Conservation (phyloP, 2,329 filamentous ascomycete species). For the Lasiodiplodia sp. region DNA sequence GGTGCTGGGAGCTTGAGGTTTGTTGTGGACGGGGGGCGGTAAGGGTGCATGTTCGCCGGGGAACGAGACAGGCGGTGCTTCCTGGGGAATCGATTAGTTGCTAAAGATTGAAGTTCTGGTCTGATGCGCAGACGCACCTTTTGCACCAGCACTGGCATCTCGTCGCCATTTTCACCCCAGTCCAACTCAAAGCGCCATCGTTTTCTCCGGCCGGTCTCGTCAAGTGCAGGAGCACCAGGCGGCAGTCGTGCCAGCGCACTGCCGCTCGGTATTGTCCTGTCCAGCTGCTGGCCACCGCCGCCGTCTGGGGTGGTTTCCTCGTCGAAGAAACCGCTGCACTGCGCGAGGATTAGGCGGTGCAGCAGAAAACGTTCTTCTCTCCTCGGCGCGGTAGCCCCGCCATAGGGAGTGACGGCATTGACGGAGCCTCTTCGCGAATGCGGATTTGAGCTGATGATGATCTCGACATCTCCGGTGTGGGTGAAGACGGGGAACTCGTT, state of each 20-base stretch:
- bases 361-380: slow-evolving; percentile 86
- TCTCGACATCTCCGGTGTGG: slow-evolving; percentile 91
- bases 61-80: slow-evolving; percentile 16
- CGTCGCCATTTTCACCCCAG: slow-evolving; percentile 71
- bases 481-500: slow-evolving; percentile 95
- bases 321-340: slow-evolving; percentile 94
- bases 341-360: slow-evolving; percentile 84
- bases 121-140: slow-evolving; percentile 59
- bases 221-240: slow-evolving; percentile 43
- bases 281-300: slow-evolving; percentile 58
- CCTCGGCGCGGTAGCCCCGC: slow-evolving; percentile 57
- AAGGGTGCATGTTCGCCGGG: slow-evolving; percentile 46
- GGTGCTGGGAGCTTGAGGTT: slow-evolving; percentile 68
- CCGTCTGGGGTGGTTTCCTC: slow-evolving; percentile 82
- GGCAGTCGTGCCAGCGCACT: slow-evolving; percentile 50
- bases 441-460: slow-evolving; percentile 63
- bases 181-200: slow-evolving; percentile 91
- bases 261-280: slow-evolving; percentile 37
- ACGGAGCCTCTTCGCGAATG: slow-evolving; percentile 38
- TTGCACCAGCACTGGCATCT: slow-evolving; percentile 88
- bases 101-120: slow-evolving; percentile 6
- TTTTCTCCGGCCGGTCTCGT: slow-evolving; percentile 52
- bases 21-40: slow-evolving; percentile 66
- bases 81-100: slow-evolving; percentile 39
- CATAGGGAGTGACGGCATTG: slow-evolving; percentile 9